Conservation (phyloP, 2,329 filamentous ascomycete genomes). For the Decorospora gaudefroyi region DNA sequence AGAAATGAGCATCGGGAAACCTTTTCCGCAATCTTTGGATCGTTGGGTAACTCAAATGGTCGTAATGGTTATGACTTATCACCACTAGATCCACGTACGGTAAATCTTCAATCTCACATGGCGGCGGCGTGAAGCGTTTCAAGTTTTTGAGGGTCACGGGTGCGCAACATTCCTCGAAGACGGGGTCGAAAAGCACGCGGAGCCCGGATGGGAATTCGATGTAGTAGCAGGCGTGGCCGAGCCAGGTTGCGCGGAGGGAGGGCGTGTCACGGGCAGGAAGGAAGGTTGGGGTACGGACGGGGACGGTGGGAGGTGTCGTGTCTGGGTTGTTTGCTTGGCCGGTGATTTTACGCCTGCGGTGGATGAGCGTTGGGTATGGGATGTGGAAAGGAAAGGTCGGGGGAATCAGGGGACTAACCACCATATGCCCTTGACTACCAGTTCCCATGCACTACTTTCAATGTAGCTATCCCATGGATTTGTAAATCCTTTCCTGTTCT, state of each 20-base stretch:
- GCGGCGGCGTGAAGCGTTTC: constrained; percentile 75
- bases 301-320: constrained; percentile 67
- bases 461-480: constrained; percentile 63
- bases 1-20: constrained; percentile 82
- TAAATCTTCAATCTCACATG: constrained; percentile 77
- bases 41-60: constrained; percentile 81
- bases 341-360: constrained; percentile 51
- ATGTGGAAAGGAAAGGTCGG: neutral
- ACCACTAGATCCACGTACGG: constrained; percentile 74
- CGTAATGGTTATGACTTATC: constrained; percentile 91
- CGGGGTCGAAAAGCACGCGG: constrained; percentile 89
- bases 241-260: constrained; percentile 83
- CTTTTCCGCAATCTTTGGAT: constrained; percentile 70
- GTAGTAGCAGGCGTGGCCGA: constrained; percentile 92
- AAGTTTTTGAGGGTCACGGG: constrained; percentile 73
- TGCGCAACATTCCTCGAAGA: constrained; percentile 85
- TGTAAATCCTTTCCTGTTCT: constrained; percentile 59
- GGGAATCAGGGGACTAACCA: no score
- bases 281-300: constrained; percentile 69
- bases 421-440: constrained; percentile 46
- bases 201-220: constrained; percentile 86
- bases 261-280: constrained; percentile 62
- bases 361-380: neutral
- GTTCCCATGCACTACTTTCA: constrained; percentile 42
- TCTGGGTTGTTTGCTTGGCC: constrained; percentile 62